Conservation (phyloP, 2,329 filamentous ascomycete species). For the Penicillium oxalicum region DNA sequence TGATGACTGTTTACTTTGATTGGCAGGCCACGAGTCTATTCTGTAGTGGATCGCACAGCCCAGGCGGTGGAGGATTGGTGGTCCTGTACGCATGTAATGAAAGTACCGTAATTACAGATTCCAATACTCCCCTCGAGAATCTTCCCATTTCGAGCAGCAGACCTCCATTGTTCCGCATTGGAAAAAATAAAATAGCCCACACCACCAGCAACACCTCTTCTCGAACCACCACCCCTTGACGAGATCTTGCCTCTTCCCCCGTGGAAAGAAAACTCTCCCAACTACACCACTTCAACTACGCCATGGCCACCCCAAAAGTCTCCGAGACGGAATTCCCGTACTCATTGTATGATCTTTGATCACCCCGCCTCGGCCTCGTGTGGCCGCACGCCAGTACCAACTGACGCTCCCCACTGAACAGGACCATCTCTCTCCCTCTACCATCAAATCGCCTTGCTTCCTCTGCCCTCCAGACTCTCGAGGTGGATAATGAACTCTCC, state of each 20-base stretch:
- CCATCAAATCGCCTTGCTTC: constrained; percentile 71
- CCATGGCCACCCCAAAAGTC: constrained; percentile 19
- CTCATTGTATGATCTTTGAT: constrained; percentile 28
- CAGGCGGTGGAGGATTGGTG: too few species aligned
- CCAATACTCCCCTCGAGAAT: too few species aligned
- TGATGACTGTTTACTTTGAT: too few species aligned
- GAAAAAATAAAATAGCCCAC: too few species aligned
- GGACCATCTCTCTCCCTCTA: constrained; percentile 72
- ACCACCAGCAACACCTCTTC: too few species aligned
- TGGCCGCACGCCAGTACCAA: not conserved
- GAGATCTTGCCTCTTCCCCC: too few species aligned
- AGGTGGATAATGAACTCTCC: constrained; percentile 85
- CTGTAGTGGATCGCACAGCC: too few species aligned
- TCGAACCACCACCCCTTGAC: not conserved
- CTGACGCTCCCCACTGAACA: constrained; percentile 30
- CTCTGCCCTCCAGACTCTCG: constrained; percentile 66
- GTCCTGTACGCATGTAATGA: too few species aligned
- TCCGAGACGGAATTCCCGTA: constrained; percentile 32
- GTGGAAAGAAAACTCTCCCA: not conserved
- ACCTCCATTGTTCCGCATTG: too few species aligned
- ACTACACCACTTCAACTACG: not conserved
- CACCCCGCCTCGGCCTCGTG: constrained; percentile 5
- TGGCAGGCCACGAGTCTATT: too few species aligned
- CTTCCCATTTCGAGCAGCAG: too few species aligned
- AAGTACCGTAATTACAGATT: too few species aligned